Evolutionary conservation across 306 rosid species (phyloP), one percentile per base, ranked within the genome.

Genomic region (Geum urbanum): DNA sequence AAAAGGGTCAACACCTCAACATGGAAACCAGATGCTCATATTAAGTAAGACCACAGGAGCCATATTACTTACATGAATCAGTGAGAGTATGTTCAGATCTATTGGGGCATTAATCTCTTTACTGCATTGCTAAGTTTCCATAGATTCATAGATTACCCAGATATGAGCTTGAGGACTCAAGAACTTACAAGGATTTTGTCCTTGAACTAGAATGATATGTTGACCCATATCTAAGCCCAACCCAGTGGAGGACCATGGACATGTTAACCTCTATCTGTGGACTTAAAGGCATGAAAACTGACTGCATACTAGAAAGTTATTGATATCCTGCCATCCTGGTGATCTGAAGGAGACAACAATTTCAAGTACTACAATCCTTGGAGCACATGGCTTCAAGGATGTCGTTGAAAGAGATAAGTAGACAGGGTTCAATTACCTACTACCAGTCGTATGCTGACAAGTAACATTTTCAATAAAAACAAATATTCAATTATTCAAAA

Each of bases 41-140:
- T 2, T 57, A 13, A 46, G 63, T 57, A 13, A 46, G 63, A 20
- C 40, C 41, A 2, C 63, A 18, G 51, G 50, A 40, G 15, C 40
- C 62, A 13, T 68, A 12, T 40, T 50, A 50, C 72, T 51, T 68
- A 2, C 35, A 50, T 10, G 20, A 14, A 24, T 46, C 62, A 22
- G 6, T 24, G 41, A 9, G 16, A 66, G 72, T 9, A 37, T 35
- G 46, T 45, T 35, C 14, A 40, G 9, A 0, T 22, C 40, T 65
- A 49, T 48, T 16, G 53, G 71, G 46, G 58, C 58, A 16, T 5
- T 45, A 16, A 72, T 22, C 59, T 69, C 69, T 9, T 39, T 68
- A 11, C 40, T 68, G 44, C 70, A 43, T 51, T 55, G 48, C 53
- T 9, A 9, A 48, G 46, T 48, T 35, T 49, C 24, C 45, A 48